A percentile compares a stretch with the other conserved stretches of the same genome.
Conservation (phyloP, 2,329 filamentous ascomycete genomes). For the Acarospora socialis region DNA sequence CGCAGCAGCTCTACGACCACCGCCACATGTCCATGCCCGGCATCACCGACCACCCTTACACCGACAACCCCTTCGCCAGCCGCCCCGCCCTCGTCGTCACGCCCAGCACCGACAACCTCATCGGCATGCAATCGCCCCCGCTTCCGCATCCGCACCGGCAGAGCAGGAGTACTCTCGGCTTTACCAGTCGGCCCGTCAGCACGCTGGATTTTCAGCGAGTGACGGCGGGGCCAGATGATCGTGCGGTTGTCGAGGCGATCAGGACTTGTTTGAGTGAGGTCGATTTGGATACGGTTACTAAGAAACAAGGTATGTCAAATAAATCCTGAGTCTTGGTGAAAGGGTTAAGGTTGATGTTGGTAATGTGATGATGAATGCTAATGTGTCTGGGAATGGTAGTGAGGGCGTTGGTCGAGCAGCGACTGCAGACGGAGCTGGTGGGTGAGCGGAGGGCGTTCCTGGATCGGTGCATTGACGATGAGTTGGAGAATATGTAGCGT, state of each 20-base stretch:
- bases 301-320: constrained; percentile 60
- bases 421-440: constrained; percentile 73
- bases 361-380: constrained; percentile 3
- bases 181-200: constrained; percentile 36
- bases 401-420: constrained; percentile 78
- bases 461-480: constrained; percentile 82
- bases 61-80: constrained; percentile 28
- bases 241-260: constrained; percentile 69
- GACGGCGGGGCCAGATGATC: constrained; percentile 57
- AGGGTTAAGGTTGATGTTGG: too few species aligned
- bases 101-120: constrained; percentile 30
- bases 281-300: constrained; percentile 91
- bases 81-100: constrained; percentile 29
- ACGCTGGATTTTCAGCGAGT: constrained; percentile 44
- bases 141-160: constrained; percentile 25
- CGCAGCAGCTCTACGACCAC: constrained; percentile 29
- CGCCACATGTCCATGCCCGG: constrained; percentile 43
- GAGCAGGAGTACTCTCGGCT: constrained; percentile 29
- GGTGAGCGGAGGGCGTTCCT: constrained; percentile 81
- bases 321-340: constrained; percentile 1
- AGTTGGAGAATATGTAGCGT: constrained; percentile 77
- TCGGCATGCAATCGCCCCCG: constrained; percentile 23
- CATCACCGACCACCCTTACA: constrained; percentile 34
- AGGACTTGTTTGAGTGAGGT: constrained; percentile 71
- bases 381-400: constrained; percentile 33